Evolutionary conservation across 805 yeast species (phyloP).

Genomic region (Maudiozyma pseudohumilis): DNA sequence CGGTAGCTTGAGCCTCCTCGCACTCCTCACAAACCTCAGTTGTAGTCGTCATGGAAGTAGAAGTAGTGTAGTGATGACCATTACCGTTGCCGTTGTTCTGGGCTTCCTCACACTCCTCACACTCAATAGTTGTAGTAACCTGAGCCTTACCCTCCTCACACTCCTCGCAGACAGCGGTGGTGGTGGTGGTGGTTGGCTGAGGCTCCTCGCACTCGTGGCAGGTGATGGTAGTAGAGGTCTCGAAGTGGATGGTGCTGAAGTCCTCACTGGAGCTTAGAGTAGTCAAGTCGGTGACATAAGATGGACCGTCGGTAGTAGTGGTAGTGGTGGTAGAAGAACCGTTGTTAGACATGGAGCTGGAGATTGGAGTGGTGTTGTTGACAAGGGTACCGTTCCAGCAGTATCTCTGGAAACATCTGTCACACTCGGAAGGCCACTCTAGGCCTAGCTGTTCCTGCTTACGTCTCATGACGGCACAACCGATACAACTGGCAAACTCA

Average conservation of each 20-base stretch:
- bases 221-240: conserved; percentile 2
- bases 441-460: conserved; percentile 57
- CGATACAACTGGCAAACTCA: conserved; percentile 65
- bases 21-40: conserved; percentile 2
- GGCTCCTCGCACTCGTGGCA: conserved; percentile 3
- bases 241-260: conserved; percentile 2
- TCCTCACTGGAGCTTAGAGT: conserved; percentile 4
- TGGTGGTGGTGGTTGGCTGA: neutral
- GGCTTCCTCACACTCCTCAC: conserved; percentile 1
- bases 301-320: conserved; percentile 7
- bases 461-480: conserved; percentile 75
- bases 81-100: neutral
- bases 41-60: conserved; percentile 2
- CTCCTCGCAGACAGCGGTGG: neutral
- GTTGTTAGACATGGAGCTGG: conserved; percentile 1
- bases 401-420: conserved; percentile 55
- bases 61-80: conserved; percentile 1
- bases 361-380: conserved; percentile 1
- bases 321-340: conserved; percentile 5
- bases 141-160: neutral
- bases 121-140: neutral
- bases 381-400: conserved; percentile 57
- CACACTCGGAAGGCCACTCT: conserved; percentile 55
- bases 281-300: conserved; percentile 6
- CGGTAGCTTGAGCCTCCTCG: conserved; percentile 4